Evolutionary conservation across 2,329 filamentous ascomycete species (phyloP).

Genomic region (Teratosphaeria nubilosa): DNA sequence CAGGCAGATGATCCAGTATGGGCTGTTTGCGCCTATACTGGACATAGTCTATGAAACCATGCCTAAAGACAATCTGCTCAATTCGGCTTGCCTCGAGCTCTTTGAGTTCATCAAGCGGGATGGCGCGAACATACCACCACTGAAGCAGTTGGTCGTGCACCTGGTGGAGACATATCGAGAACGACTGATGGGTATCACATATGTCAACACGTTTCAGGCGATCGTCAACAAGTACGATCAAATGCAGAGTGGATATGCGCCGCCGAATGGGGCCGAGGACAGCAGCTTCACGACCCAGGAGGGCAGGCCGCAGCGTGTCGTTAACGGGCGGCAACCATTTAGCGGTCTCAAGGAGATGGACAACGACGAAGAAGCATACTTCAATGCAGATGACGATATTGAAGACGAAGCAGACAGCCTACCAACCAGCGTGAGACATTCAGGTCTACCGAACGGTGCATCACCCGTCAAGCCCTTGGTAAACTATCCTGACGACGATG

Average conservation of each 20-base stretch:
- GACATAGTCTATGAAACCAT: constrained; percentile 76
- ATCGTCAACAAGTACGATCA: constrained; percentile 72
- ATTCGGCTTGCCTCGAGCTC: constrained; percentile 86
- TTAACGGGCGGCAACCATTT: constrained; percentile 49
- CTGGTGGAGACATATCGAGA: constrained; percentile 77
- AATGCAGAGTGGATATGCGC: constrained; percentile 42
- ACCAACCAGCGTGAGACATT: constrained; percentile 23
- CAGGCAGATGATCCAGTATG: constrained; percentile 70
- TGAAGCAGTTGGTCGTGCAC: constrained; percentile 73
- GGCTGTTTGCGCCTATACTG: constrained; percentile 73
- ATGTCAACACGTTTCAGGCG: constrained; percentile 74
- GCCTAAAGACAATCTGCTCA: constrained; percentile 84
- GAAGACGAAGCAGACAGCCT: constrained; percentile 40
- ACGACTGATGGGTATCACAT: constrained; percentile 62
- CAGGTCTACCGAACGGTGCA: constrained; percentile 48
- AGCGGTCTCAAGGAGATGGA: constrained; percentile 73
- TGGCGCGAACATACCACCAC: constrained; percentile 30
- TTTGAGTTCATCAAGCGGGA: constrained; percentile 81
- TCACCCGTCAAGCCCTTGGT: constrained; percentile 66
- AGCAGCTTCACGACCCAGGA: constrained; percentile 59
- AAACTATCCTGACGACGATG: constrained; percentile 89
- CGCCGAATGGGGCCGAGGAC: constrained; percentile 39
- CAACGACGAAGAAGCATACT: constrained; percentile 82
- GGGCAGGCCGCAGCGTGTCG: constrained; percentile 32
- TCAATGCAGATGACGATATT: constrained; percentile 79